Evolutionary conservation across 352 stramenopile genomes (phyloP).

Genomic region (Globisporangium spiculum): DNA sequence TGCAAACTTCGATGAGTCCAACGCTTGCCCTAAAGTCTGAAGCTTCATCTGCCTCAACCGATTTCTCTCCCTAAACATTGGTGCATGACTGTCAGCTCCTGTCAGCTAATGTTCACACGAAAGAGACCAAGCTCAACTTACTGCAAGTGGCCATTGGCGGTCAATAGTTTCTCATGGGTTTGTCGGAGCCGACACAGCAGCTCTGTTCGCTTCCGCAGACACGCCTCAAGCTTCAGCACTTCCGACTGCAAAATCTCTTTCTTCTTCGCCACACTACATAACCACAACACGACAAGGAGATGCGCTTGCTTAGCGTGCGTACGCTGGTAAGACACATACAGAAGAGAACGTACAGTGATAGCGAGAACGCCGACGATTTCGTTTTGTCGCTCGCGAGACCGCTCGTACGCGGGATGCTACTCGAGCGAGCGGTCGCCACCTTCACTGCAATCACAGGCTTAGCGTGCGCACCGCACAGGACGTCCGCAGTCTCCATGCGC

Average conservation of each 20-base stretch:
- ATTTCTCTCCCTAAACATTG: slow-evolving; percentile 8
- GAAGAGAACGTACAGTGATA: neutral
- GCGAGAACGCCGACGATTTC: neutral
- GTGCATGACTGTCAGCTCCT: neutral
- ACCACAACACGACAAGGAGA: neutral
- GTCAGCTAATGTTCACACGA: neutral
- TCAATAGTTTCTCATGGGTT: slow-evolving; percentile 10
- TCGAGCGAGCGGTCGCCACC: neutral
- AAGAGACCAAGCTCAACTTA: neutral
- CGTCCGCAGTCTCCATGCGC: neutral
- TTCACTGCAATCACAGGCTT: neutral
- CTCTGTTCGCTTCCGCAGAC: slow-evolving; percentile 13
- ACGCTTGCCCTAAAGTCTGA: neutral
- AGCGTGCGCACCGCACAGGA: neutral
- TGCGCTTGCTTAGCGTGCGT: neutral
- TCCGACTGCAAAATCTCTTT: slow-evolving; percentile 16
- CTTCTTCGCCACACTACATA: slow-evolving; percentile 12
- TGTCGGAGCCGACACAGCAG: slow-evolving; percentile 8
- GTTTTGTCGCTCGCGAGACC: neutral
- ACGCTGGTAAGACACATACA: neutral
- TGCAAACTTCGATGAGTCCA: neutral
- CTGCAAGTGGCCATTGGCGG: slow-evolving; percentile 14
- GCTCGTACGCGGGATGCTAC: neutral
- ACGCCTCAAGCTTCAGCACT: slow-evolving; percentile 11
- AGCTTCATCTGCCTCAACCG: slow-evolving; percentile 8